Conservation (phyloP, 1,284 basidiomycete species). For the Leccinum griseonigrum region DNA sequence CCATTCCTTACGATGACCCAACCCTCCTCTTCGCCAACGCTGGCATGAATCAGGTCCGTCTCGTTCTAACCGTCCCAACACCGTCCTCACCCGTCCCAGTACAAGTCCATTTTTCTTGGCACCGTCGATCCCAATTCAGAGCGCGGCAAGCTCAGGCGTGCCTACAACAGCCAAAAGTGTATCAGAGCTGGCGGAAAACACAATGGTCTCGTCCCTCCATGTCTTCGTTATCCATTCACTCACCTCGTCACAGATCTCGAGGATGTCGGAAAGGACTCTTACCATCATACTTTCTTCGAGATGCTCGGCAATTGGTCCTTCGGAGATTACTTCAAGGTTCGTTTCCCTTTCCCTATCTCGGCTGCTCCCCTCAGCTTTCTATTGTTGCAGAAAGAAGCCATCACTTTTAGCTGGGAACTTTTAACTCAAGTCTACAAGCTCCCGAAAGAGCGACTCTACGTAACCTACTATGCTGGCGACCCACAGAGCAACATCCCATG, state of each 20-base stretch:
- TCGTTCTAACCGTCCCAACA: not conserved
- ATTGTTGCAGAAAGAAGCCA: constrained; percentile 82
- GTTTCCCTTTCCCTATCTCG: constrained; percentile 2
- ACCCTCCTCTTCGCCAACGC: constrained; percentile 98
- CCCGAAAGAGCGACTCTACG: constrained; percentile 90
- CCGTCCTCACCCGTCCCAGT: constrained; percentile 47
- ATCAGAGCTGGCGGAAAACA: constrained; percentile 99
- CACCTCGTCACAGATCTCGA: constrained; percentile 71
- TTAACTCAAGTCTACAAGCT: constrained; percentile 88
- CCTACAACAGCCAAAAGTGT: constrained; percentile 96
- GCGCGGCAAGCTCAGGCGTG: constrained; percentile 86
- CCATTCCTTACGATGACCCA: constrained; percentile 96
- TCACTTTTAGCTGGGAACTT: constrained; percentile 92
- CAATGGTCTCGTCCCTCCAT: constrained; percentile 62
- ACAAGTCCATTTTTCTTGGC: constrained; percentile 95
- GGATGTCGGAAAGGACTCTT: constrained; percentile 97
- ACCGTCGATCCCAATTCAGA: constrained; percentile 92
- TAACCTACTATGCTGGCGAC: constrained; percentile 98
- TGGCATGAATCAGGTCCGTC: constrained; percentile 86
- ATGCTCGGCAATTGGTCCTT: constrained; percentile 99
- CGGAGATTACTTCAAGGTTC: constrained; percentile 97
- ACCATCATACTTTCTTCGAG: constrained; percentile 98
- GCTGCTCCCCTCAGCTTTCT: not conserved
- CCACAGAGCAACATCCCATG: constrained; percentile 82
- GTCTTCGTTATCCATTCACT: constrained; percentile 4